Percentiles rank a stretch among this genome's conserved stretches.
These are phyloP conservation scores for Pyrenophora teres DNA, from an alignment of 2,329 filamentous ascomycete genomes.

Conservation along the genomic window DNA sequence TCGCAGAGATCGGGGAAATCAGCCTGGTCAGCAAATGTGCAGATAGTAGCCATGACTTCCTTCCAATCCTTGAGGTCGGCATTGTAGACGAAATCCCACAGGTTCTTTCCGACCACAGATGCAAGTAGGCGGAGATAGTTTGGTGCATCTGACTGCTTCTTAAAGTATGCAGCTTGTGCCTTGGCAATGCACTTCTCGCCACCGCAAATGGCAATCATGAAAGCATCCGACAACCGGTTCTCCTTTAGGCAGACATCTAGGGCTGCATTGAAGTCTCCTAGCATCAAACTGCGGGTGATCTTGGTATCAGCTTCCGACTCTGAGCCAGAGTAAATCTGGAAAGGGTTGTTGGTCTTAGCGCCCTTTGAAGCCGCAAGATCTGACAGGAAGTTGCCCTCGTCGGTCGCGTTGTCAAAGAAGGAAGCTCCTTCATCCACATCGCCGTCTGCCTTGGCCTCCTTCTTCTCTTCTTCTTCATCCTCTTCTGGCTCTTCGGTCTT, in stretches of 20 bases:
- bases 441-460: conserved; percentile 52
- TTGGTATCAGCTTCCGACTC: conserved; percentile 83
- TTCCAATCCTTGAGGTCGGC: conserved; percentile 94
- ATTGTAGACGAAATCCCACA: conserved; percentile 98
- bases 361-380: conserved; percentile 86
- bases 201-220: conserved; percentile 96
- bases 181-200: conserved; percentile 93
- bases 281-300: conserved; percentile 84
- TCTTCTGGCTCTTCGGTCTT: conserved; percentile 47
- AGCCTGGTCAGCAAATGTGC: conserved; percentile 87
- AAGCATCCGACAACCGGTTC: conserved; percentile 90
- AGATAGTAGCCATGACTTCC: conserved; percentile 92
- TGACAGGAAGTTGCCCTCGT: conserved; percentile 82
- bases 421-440: conserved; percentile 61
- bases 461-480: conserved; percentile 35
- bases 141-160: conserved; percentile 77
- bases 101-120: conserved; percentile 92
- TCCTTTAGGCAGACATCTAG: conserved; percentile 87
- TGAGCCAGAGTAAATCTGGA: conserved; percentile 83
- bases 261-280: conserved; percentile 89
- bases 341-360: conserved; percentile 91
- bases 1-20: conserved; percentile 97
- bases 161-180: conserved; percentile 88
- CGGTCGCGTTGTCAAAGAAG: conserved; percentile 75
- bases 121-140: conserved; percentile 90